Evolutionary conservation across 1,284 basidiomycete genomes (phyloP), one percentile per base, ranked within the genome.

Genomic region (Thelephora terrestris): DNA sequence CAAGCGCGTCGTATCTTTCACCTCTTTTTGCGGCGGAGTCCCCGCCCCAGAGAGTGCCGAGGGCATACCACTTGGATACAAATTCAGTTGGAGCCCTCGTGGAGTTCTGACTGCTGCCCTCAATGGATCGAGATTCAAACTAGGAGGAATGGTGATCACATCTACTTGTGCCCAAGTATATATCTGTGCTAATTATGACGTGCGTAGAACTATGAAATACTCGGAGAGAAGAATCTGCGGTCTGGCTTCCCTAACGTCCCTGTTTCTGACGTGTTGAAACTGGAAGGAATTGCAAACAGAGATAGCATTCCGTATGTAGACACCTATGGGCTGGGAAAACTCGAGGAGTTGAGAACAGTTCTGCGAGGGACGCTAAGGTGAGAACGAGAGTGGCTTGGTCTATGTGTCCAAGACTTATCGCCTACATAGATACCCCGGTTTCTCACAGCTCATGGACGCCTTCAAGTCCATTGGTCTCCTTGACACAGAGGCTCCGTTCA

Each of bases 71-170:
- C 68, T 95, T 16, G 79, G 85, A 27, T 97, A 97, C 67, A 96
- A 96, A 65, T 98, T 97, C 64, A 93, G 90, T 52, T 97, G 93
- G 94, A 89, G 82, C 49, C 93, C 94, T 2, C 76, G 81, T 53
- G 93, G 91, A 1, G 92, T 95, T 3, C 69, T 98, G 36, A 79
- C 76, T 14, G 93, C 93, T 1, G 85, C 90, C 0, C 67, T 83
- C 52, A 94, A 95, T 60, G 67, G 73, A 0, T 93, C 93, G 7
- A 65, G 64, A 51, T 96, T 85, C 67, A 76, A 78, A 58, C 66
- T 92, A 16, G 60, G 71, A 35, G 71, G 73, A 3, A 58, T 78
- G 64, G 83, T 85, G 54, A 38, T 69, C 60, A 10, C 20, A 20
- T 10, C 23, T 5, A 35, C 20, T 20, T 35, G 32, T 18, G 29